A percentile compares a stretch with the other conserved stretches of the same genome.
phyloP scores from a whole-genome alignment of 805 yeast species.

The Cyberlindnera maritima region DNA sequence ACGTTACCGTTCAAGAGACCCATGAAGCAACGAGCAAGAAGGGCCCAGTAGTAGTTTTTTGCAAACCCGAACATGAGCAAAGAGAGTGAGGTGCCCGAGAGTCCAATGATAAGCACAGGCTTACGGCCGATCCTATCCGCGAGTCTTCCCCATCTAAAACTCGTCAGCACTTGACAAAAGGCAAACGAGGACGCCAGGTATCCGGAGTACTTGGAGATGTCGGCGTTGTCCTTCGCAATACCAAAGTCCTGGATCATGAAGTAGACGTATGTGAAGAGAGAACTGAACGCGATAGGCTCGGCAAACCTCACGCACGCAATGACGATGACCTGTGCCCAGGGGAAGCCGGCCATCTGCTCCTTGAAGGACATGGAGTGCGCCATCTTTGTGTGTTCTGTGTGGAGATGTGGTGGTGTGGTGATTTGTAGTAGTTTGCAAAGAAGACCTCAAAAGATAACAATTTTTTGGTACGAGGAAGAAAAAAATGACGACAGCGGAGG shows the following conservation, averaged over 20 bases:
- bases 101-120: constrained; percentile 18
- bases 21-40: constrained; percentile 18
- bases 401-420: neutral
- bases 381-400: too few relatives aligned
- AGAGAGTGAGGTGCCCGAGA: constrained; percentile 13
- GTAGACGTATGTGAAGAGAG: constrained; percentile 21
- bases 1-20: constrained; percentile 20
- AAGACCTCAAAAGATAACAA: neutral
- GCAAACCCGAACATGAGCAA: constrained; percentile 19
- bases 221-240: constrained; percentile 18
- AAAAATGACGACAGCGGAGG: neutral
- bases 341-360: constrained; percentile 20
- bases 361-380: constrained; percentile 5
- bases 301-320: constrained; percentile 21
- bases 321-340: constrained; percentile 18
- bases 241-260: constrained; percentile 22
- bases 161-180: constrained; percentile 16
- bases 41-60: constrained; percentile 16
- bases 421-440: too few relatives aligned
- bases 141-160: constrained; percentile 19
- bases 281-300: constrained; percentile 22
- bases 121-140: constrained; percentile 20
- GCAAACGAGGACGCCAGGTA: constrained; percentile 18
- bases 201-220: constrained; percentile 19
- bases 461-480: neutral